Conservation (phyloP, 768 basidiomycete species). For the Infundibulicybe gibba region DNA sequence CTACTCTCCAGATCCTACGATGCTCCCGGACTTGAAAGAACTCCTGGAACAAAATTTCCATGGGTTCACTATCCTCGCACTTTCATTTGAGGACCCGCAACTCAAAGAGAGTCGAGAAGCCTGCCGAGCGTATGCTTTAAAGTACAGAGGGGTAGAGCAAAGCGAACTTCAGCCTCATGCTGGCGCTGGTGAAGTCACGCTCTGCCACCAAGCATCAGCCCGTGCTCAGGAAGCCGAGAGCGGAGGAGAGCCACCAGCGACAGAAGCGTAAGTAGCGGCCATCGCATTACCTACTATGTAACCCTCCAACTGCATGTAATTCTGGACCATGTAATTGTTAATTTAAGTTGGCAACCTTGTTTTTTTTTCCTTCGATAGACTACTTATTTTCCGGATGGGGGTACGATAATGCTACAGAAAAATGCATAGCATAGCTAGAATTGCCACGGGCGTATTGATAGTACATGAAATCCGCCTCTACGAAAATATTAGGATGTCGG, state of each 20-base stretch:
- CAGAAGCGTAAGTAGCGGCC: background rate
- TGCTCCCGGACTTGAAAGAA: slow-evolving; percentile 59
- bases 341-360: background rate
- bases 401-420: too few relatives aligned
- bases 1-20: slow-evolving; percentile 65
- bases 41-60: slow-evolving; percentile 74
- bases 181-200: slow-evolving; percentile 48
- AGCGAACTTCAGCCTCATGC: slow-evolving; percentile 66
- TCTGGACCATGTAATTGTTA: background rate
- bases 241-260: background rate
- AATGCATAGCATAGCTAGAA: too few relatives aligned
- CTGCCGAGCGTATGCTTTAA: slow-evolving; percentile 63
- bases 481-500: too few relatives aligned
- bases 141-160: slow-evolving; percentile 51
- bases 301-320: background rate
- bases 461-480: too few relatives aligned
- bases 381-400: too few relatives aligned
- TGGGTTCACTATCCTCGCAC: slow-evolving; percentile 52
- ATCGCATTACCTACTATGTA: background rate
- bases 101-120: slow-evolving; percentile 59
- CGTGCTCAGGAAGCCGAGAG: slow-evolving; percentile 3
- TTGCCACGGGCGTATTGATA: too few relatives aligned
- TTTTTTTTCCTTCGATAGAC: too few relatives aligned
- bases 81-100: slow-evolving; percentile 52
- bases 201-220: slow-evolving; percentile 27